phyloP scores from a whole-genome alignment of 768 basidiomycete genomes.

The Naganishia antarctica region DNA sequence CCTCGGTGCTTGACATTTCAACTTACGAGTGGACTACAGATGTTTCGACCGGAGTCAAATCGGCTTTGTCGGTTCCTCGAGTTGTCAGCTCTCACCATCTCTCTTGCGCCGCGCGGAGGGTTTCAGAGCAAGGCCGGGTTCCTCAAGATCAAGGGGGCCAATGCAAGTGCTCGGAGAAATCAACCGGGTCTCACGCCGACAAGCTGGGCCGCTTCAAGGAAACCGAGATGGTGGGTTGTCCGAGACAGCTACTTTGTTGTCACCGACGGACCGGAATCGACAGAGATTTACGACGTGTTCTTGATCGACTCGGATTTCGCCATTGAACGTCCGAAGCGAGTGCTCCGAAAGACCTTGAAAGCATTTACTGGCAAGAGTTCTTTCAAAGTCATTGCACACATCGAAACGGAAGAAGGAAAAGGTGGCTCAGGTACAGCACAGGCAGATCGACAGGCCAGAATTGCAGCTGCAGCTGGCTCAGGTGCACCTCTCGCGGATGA shows the following conservation, averaged over 20 bases:
- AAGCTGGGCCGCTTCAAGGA: conserved; percentile 53
- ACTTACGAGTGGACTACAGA: conserved; percentile 54
- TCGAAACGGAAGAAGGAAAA: conserved; percentile 23
- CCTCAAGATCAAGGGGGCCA: conserved; percentile 51
- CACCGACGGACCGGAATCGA: conserved; percentile 72
- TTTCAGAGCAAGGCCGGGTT: conserved; percentile 87
- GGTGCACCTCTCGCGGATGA: conserved; percentile 26
- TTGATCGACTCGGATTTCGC: conserved; percentile 80
- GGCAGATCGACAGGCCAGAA: conserved; percentile 21
- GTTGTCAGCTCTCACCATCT: conserved; percentile 77
- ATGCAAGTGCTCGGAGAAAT: conserved; percentile 46
- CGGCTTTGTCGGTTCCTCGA: conserved; percentile 86
- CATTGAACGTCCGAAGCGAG: conserved; percentile 82
- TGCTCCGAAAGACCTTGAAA: conserved; percentile 77
- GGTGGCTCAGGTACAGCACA: conserved; percentile 19
- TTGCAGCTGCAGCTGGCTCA: conserved; percentile 29
- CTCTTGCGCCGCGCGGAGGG: conserved; percentile 69
- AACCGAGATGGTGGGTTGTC: conserved; percentile 82
- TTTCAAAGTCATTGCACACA: conserved; percentile 25
- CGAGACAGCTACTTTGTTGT: conserved; percentile 87
- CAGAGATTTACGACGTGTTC: conserved; percentile 89
- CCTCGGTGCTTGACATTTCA: not conserved
- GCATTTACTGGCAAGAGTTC: conserved; percentile 54
- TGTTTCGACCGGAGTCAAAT: conserved; percentile 92
- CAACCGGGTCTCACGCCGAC: conserved; percentile 51